Evolutionary conservation across 1,284 basidiomycete species (phyloP).

Genomic region (Ustilago loliicola): DNA sequence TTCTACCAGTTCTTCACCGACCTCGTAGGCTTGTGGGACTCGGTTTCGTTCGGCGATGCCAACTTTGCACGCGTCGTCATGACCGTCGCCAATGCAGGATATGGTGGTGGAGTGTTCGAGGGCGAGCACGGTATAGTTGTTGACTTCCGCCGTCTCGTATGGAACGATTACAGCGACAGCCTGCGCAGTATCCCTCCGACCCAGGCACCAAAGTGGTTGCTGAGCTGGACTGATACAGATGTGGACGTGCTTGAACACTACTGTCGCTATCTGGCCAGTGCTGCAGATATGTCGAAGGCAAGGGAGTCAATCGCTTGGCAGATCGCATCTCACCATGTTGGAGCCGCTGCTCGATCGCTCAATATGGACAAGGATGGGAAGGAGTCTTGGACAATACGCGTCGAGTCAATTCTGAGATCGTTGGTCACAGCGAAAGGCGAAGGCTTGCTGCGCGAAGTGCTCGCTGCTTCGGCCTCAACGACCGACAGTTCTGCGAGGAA

Average conservation of each 20-base stretch:
- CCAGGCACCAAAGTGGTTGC: constrained; percentile 73
- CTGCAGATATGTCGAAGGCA: constrained; percentile 67
- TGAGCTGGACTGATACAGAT: constrained; percentile 81
- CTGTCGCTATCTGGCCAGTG: constrained; percentile 70
- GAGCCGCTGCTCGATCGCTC: constrained; percentile 10
- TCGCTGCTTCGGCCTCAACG: not conserved
- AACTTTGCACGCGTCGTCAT: constrained; percentile 84
- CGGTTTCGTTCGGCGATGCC: constrained; percentile 87
- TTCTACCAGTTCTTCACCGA: constrained; percentile 97
- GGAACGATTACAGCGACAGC: constrained; percentile 81
- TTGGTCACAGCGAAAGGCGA: constrained; percentile 23
- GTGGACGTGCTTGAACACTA: constrained; percentile 77
- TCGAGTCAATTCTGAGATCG: constrained; percentile 22
- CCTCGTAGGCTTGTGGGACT: constrained; percentile 87
- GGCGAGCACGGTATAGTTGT: constrained; percentile 77
- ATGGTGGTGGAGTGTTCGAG: constrained; percentile 25
- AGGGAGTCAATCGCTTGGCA: constrained; percentile 75
- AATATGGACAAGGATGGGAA: not conserved
- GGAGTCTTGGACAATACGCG: constrained; percentile 1
- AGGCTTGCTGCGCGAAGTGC: constrained; percentile 19
- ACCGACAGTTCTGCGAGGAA: not conserved
- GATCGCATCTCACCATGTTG: constrained; percentile 83
- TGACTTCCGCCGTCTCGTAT: constrained; percentile 88
- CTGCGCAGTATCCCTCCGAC: constrained; percentile 57
- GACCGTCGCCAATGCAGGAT: constrained; percentile 73